Evolutionary conservation across 2,329 filamentous ascomycete genomes (phyloP), one percentile per base, ranked within the genome.

Genomic region (Coniochaeta sp.): DNA sequence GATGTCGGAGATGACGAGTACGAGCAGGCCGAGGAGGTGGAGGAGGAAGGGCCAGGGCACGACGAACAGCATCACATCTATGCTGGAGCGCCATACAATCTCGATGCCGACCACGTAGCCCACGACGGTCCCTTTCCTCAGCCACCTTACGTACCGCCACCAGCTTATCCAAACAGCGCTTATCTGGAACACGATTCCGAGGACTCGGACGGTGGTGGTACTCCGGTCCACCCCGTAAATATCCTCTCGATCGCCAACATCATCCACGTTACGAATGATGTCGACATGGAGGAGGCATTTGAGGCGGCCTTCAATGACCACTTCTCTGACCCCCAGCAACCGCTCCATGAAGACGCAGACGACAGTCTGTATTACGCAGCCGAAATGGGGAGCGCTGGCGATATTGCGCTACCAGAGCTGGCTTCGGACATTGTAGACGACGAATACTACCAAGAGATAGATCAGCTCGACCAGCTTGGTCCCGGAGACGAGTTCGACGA

Each of bases 191-290:
- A 61, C 32, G 55, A 57, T 22, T 48, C 55, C 14, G 61, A 63
- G 52, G 54, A 57, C 54, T 60, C 58, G 8, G 61, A 59, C 27
- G 57, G 53, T 45, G 51, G 51, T 18, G 60, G 53, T 10, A 57
- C 55, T 5, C 57, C 60, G 13, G 48, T 59, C 48, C 16, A 24
- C 8, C 45, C 45, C 5, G 53, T 59, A 8, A 55, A 59, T 47
- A 58, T 55, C 40, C 30, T 54, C 20, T 50, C 59, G 28, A 48
- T 56, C 26, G 49, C 56, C 47, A 54, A 54, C 35, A 38, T 61
- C 8, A 50, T 62, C 35, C n/a, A n/a, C n/a, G n/a, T n/a, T n/a
- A 53, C 57, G 9, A 49, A 56, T 38, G 56, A 57, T 42, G 57
- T 63, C 52, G 57, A 60, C 35, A 51, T 59, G 45, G 56, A 60